Evolutionary conservation across 352 stramenopile species (phyloP).

Genomic region (Plasmopara viticola): DNA sequence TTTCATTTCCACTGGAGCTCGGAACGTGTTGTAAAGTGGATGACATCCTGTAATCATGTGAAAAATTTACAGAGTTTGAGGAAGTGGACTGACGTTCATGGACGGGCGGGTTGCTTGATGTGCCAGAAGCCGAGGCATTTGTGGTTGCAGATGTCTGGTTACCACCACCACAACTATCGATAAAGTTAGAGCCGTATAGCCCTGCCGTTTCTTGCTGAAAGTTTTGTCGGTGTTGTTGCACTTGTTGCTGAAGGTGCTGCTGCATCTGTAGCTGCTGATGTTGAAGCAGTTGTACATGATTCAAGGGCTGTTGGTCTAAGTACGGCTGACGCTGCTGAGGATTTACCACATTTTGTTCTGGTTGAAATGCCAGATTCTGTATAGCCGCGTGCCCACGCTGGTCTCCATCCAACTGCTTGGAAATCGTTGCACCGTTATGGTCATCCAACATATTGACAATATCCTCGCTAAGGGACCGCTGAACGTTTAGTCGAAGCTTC

Average conservation of each 20-base stretch:
- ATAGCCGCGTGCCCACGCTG: constrained; percentile 13
- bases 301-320: constrained; percentile 3
- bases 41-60: constrained; percentile 15
- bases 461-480: constrained; percentile 68
- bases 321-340: constrained; percentile 13
- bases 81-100: constrained; percentile 3
- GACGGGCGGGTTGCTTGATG: constrained; percentile 14
- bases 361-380: constrained; percentile 21
- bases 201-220: constrained; percentile 23
- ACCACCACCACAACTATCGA: constrained; percentile 22
- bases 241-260: constrained; percentile 16
- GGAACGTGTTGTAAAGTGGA: constrained; percentile 4
- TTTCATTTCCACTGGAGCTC: constrained; percentile 8
- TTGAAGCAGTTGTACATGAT: constrained; percentile 13
- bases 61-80: constrained; percentile 14
- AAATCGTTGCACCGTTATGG: constrained; percentile 29
- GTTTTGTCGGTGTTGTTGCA: constrained; percentile 30
- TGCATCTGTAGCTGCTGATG: constrained; percentile 30
- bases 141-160: constrained; percentile 19
- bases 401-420: constrained; percentile 26
- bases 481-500: constrained; percentile 33
- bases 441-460: constrained; percentile 74
- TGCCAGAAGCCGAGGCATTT: constrained; percentile 15
- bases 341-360: constrained; percentile 7
- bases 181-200: constrained; percentile 22